A percentile compares a stretch with the other conserved stretches of the same genome.
These are phyloP conservation scores for Microsporum ferrugineum DNA, from an alignment of 2,329 filamentous ascomycete species.

Conservation along the genomic window DNA sequence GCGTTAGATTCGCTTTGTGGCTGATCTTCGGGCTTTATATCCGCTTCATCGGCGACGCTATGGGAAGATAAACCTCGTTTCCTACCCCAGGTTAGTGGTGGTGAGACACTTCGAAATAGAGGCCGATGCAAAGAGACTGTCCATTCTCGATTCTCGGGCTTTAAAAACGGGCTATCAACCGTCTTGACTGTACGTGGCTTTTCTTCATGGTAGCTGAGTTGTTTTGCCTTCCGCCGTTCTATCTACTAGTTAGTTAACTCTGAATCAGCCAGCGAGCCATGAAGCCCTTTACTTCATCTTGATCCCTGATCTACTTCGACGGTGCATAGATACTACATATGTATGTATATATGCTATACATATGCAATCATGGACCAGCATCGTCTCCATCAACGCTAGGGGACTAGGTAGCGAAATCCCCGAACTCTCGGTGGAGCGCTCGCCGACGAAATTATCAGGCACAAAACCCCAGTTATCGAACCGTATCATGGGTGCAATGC, in stretches of 20 bases:
- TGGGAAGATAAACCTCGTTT: background rate
- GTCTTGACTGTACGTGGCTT: background rate
- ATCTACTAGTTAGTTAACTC: background rate
- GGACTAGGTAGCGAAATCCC: background rate
- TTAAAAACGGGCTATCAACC: slow-evolving; percentile 5
- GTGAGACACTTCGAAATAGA: slow-evolving; percentile 21
- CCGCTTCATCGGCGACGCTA: background rate
- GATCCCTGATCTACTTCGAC: no score
- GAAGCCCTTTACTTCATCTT: background rate
- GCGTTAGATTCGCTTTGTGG: background rate
- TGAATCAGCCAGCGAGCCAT: background rate
- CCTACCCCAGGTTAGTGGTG: slow-evolving; percentile 16
- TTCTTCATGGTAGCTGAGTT: background rate
- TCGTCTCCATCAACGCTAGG: background rate
- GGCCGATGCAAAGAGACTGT: slow-evolving; percentile 1
- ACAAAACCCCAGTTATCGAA: background rate
- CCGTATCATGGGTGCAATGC: no score
- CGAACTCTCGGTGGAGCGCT: background rate
- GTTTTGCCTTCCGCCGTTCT: background rate
- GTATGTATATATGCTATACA: background rate
- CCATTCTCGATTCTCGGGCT: slow-evolving; percentile 8
- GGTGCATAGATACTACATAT: no score
- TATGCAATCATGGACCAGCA: background rate
- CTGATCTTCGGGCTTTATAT: background rate
- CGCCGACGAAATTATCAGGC: background rate